Evolutionary conservation across 495 filamentous ascomycete genomes (phyloP), one percentile per base, ranked within the genome.

Genomic region (Lasiosphaeriaceae sp.): DNA sequence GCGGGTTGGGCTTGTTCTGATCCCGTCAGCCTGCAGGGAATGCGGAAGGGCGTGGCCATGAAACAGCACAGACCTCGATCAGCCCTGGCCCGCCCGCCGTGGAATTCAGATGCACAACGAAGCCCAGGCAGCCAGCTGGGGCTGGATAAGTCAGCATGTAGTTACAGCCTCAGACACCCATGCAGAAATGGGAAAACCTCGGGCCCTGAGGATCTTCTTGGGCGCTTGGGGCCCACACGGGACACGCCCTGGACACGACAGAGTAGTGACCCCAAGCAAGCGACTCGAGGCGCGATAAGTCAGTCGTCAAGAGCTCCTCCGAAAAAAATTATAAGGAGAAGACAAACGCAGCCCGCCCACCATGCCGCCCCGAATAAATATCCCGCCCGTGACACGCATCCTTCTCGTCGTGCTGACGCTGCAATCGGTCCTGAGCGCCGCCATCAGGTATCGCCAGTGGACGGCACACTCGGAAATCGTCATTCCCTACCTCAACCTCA

Each of bases 301-400:
- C 11, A 4, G 26, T 31, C 26, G 26, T 31, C 26, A 9, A 31
- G 26, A 31, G 26, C 26, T 2, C 46, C 22, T 6, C 22, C 22
- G 22, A 50, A 16, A 22, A 22, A 22, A 22, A 22, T 21, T 21
- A 14, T 3, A 47, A 47, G 9, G n/a, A 26, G 21, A 47, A 14
- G 5, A 26, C 16, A 12, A 43, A 14, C 14, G 9, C 39, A 43
- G 14, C 39, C 39, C 39, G 47, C 47, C 71, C 69, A 69, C 63
- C 63, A 92, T 95, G 90, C 82, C 88, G 64, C 79, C 91, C 49
- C 84, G 91, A 78, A 82, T 97, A 76, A 96, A 93, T 64, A 85
- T 96, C 57, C 94, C 94, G 57, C 93, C 94, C 3, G 83, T 96
- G 51, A 97, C 94, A 39, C 88, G 93, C 53, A 78, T 85, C 64